phyloP scores from a whole-genome alignment of 805 yeast genomes.

The Sugiyamaella boreocaroliniensis region DNA sequence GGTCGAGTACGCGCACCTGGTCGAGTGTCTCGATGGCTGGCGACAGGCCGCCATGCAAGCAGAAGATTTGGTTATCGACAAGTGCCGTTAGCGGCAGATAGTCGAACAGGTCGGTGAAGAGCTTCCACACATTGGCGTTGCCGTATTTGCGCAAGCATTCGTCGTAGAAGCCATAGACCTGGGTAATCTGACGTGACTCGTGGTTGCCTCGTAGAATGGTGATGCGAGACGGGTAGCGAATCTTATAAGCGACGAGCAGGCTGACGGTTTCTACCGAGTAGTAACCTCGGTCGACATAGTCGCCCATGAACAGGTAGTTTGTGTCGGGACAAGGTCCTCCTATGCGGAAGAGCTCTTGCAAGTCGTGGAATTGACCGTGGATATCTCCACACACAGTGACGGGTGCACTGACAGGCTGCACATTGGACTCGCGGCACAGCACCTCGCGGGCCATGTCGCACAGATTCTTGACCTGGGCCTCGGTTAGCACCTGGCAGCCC shows the following conservation, averaged over 20 bases:
- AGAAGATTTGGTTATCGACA: conserved; percentile 83
- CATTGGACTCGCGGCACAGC: conserved; percentile 76
- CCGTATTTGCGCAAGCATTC: conserved; percentile 93
- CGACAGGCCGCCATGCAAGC: conserved; percentile 90
- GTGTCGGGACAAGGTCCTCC: conserved; percentile 94
- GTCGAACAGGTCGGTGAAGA: conserved; percentile 85
- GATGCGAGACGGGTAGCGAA: conserved; percentile 83
- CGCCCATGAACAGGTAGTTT: conserved; percentile 83
- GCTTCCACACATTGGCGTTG: conserved; percentile 86
- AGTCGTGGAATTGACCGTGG: conserved; percentile 93
- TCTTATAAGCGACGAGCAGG: conserved; percentile 83
- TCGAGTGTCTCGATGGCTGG: conserved; percentile 93
- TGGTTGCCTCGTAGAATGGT: conserved; percentile 92
- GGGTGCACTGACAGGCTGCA: conserved; percentile 91
- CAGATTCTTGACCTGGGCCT: conserved; percentile 68
- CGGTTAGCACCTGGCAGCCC: conserved; percentile 74
- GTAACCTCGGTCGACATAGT: conserved; percentile 84
- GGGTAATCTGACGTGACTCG: conserved; percentile 92
- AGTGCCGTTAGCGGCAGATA: conserved; percentile 90
- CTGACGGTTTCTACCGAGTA: conserved; percentile 89
- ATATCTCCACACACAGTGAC: conserved; percentile 96
- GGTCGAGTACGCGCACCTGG: conserved; percentile 82
- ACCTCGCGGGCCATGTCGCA: conserved; percentile 85
- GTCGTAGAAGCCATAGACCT: conserved; percentile 92
- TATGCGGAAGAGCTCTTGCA: conserved; percentile 85